Base-by-base conservation (phyloP, 768 basidiomycete genomes). In the Royoungia palumana region DNA sequence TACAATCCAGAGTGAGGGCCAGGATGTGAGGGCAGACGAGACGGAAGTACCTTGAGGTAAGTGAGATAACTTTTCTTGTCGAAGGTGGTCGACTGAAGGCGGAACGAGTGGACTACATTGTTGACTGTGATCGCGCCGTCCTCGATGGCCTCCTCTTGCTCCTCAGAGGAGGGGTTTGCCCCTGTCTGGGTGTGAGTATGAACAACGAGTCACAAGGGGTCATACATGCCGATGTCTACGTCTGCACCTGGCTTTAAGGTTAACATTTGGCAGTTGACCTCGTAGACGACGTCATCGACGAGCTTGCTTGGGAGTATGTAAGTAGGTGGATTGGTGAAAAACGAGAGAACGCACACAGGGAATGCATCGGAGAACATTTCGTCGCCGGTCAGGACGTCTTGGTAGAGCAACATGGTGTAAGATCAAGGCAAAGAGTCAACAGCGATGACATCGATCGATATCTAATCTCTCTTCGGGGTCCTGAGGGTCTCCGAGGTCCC, bases 361-460 rank as follows among this genome's bases (percentile, higher is more conserved):
- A 86, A 97, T 56, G 93, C 93, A 75, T 95, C 93, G 22, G 92
- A 93, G 79, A 89, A 82, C 79, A 97, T 87, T 76, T 97, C 94
- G 64, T 95, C 92, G 38, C 69, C 81, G 42, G 82, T 69, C 49
- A 96, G n/a, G 50, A 88, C 65, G 68, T 93, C 90, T 22, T 52
- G 35, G 73, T 82, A 93, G 60, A 93, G 71, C 70, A 90, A 67
- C 91, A 93, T 90, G 72, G 55, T 67, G 58, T 22, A 34, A 41
- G 52, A 35, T 37, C 30, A 46, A 35, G 54, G 45, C 45, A 16
- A 34, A 21, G 17, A 27, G n/a, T n/a, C n/a, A 21, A n/a, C 34
- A 5, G 17, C 5, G 17, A 34, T n/a, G 25, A 14, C 16, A 55
- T 46, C 49, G 48, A 54, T 28, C 35, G 41, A 58, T 62, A 51